A percentile compares a stretch with the other conserved stretches of the same genome.
Conservation (phyloP, 148 eudicot genomes). For the Camellia lanceoleosa region DNA sequence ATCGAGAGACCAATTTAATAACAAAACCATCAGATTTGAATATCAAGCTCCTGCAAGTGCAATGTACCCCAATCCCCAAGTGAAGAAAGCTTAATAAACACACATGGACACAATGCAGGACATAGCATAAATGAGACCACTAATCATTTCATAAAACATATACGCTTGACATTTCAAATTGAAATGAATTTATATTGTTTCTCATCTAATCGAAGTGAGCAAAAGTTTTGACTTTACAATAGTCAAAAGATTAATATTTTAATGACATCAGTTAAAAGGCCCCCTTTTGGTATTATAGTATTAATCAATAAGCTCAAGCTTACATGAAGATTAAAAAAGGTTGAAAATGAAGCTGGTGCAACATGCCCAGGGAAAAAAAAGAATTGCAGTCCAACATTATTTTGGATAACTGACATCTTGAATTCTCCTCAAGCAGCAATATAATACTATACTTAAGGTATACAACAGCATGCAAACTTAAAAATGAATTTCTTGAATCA, state of each 20-base stretch:
- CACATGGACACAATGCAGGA: no score
- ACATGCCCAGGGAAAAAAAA: not conserved
- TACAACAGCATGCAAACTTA: not conserved
- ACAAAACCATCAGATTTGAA: not conserved
- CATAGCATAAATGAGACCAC: no score
- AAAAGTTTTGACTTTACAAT: not conserved
- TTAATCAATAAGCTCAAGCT: no score
- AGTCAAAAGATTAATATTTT: not conserved
- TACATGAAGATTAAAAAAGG: no score
- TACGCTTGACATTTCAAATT: not conserved
- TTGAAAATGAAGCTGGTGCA: no score
- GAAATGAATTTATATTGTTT: not conserved
- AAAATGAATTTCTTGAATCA: not conserved
- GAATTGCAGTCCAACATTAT: not conserved
- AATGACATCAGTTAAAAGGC: not conserved
- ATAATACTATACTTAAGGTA: not conserved
- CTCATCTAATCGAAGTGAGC: not conserved
- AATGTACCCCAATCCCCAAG: not conserved
- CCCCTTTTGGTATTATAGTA: no score
- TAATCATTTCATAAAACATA: no score
- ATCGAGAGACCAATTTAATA: not conserved
- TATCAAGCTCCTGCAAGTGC: not conserved
- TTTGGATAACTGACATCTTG: not conserved
- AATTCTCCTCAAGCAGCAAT: not conserved
- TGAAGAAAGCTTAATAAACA: no score